Base-by-base conservation (phyloP, 2,329 filamentous ascomycete species). In the Cercospora brassicicola region DNA sequence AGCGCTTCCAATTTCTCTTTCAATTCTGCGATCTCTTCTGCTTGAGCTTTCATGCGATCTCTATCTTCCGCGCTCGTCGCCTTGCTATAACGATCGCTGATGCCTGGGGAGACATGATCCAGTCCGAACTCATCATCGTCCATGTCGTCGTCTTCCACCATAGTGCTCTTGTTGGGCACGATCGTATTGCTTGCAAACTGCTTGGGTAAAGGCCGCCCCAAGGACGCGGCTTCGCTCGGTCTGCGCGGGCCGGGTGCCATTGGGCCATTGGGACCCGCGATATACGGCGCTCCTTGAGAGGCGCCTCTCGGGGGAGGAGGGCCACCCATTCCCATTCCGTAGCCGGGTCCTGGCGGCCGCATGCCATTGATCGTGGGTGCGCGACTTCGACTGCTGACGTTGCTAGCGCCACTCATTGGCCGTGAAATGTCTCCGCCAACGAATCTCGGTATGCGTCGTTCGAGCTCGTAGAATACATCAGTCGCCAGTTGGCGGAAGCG, bases 151-250 rank as follows among this genome's bases (percentile, higher is more conserved):
- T 98, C 95, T 79, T 99, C 95, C 1, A 98, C 89, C 90, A 98
- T 94, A 0, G 92, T 97, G 76, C 94, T 96, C 82, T 98, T 99
- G 78, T 97, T 98, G 0, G 95, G 95, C 33, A 98, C 91, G 75
- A 98, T 96, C 0, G 93, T 98, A 77, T 96, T 98, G 77, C 91
- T 94, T 78, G 97, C 94, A 72, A 96, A 93, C 42, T 93, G 93
- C 78, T 96, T 97, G 15, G 92, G 91, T 72, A 92, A 87, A 4
- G 94, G 94, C 56, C 92, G 86, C 51, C 90, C 90, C 71, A 89
- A 66, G 36, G 70, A 73, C 23, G 70, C 72, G n/a, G 71, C 65
- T 30, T 77, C 75, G 59, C 75, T 77, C 89, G 74, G 73, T 65
- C 73, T 72, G 64, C 76, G 69, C 11, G 68, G 56, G 57, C 85